A percentile compares a stretch with the other conserved stretches of the same genome.
phyloP scores from a whole-genome alignment of 768 basidiomycete genomes.

The Infundibulicybe gibba region DNA sequence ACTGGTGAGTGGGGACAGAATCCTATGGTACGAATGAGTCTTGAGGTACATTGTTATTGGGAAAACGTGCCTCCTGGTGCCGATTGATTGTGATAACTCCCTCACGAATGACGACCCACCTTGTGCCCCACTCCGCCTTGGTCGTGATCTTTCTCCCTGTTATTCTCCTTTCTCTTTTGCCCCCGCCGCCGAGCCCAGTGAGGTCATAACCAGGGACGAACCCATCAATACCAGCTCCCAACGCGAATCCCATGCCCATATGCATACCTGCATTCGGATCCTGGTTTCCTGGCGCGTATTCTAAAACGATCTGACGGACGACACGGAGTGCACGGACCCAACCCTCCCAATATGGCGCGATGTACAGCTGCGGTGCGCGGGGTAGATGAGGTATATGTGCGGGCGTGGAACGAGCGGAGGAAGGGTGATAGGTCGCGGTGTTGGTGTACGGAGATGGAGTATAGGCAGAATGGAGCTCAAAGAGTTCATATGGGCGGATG shows the following conservation, averaged over 20 bases:
- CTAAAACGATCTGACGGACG: slow-evolving; percentile 19
- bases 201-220: slow-evolving; percentile 1
- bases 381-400: background rate
- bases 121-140: slow-evolving; percentile 57
- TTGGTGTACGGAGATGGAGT: slow-evolving; percentile 5
- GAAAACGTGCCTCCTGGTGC: slow-evolving; percentile 42
- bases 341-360: slow-evolving; percentile 58
- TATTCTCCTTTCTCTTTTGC: slow-evolving; percentile 1
- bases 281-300: background rate
- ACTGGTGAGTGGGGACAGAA: slow-evolving; percentile 28
- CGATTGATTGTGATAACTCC: slow-evolving; percentile 54
- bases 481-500: slow-evolving; percentile 57
- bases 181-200: background rate
- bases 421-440: slow-evolving; percentile 7
- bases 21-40: slow-evolving; percentile 25
- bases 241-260: background rate
- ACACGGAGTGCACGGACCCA: slow-evolving; percentile 49
- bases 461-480: slow-evolving; percentile 53
- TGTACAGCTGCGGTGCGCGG: slow-evolving; percentile 26
- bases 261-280: slow-evolving; percentile 9
- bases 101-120: slow-evolving; percentile 60
- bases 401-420: background rate
- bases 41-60: background rate
- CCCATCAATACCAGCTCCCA: slow-evolving; percentile 1
- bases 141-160: slow-evolving; percentile 9